A percentile compares a stretch with the other conserved stretches of the same genome.
Evolutionary conservation across 2,329 filamentous ascomycete species (phyloP).

Genomic region (Laburnicola sp.): DNA sequence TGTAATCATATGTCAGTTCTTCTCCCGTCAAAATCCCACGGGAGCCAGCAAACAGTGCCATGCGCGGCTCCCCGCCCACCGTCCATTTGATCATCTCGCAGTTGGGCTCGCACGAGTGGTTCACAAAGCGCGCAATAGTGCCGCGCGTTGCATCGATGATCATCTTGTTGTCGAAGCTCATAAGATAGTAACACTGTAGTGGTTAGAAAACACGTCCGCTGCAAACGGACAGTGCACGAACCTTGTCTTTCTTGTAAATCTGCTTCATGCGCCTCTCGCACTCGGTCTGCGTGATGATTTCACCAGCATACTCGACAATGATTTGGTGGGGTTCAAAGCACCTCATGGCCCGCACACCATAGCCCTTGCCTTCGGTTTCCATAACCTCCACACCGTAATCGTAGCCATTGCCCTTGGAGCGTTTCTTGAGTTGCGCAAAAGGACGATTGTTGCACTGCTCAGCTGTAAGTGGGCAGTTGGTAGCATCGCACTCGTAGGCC

Average conservation of each 20-base stretch:
- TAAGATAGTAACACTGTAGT: constrained; percentile 87
- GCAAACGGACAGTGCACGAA: constrained; percentile 48
- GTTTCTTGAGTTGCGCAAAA: constrained; percentile 76
- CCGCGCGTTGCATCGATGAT: constrained; percentile 97
- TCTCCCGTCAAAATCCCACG: constrained; percentile 90
- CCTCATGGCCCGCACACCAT: constrained; percentile 90
- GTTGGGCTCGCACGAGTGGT: constrained; percentile 95
- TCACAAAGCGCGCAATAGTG: constrained; percentile 95
- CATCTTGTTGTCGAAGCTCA: constrained; percentile 98
- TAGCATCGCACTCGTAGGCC: constrained; percentile 93
- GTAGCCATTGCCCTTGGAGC: constrained; percentile 74
- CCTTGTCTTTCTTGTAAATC: constrained; percentile 90
- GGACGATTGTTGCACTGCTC: constrained; percentile 80
- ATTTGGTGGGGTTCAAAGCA: constrained; percentile 88
- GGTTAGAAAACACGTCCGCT: constrained; percentile 19
- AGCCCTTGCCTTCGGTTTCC: constrained; percentile 84
- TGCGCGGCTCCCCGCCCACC: constrained; percentile 87
- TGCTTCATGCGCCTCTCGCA: constrained; percentile 93
- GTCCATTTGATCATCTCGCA: constrained; percentile 98
- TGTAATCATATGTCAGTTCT: constrained; percentile 92
- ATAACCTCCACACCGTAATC: constrained; percentile 93
- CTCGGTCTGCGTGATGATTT: constrained; percentile 96
- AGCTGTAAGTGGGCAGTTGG: constrained; percentile 81
- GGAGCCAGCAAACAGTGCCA: constrained; percentile 94
- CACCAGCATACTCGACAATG: constrained; percentile 97